Conservation (phyloP, 306 rosid genomes). For the Trichosanthes cucumerina region DNA sequence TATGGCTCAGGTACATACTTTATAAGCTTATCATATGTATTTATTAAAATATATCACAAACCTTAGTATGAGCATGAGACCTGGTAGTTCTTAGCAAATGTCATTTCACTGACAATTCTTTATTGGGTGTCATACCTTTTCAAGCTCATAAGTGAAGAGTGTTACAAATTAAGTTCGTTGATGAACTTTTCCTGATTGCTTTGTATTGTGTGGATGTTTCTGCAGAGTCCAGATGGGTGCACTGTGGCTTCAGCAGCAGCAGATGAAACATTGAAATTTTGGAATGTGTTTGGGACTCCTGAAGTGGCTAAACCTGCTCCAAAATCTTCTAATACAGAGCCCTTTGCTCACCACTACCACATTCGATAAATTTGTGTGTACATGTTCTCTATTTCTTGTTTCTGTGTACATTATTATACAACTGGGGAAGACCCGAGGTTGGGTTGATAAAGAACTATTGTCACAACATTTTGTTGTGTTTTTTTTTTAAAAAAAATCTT, state of each 20-base stretch:
- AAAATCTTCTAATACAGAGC: slow-evolving; percentile 23
- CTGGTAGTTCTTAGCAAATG: too few relatives aligned
- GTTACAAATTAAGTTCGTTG: not conserved
- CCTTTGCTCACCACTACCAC: slow-evolving; percentile 30
- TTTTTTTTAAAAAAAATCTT: too few relatives aligned
- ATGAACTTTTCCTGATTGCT: not conserved
- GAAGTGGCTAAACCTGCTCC: slow-evolving; percentile 35
- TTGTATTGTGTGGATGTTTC: not conserved
- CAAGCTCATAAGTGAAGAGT: too few relatives aligned
- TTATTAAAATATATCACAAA: too few relatives aligned
- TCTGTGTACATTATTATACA: not conserved
- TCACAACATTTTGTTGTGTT: not conserved
- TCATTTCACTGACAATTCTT: too few relatives aligned
- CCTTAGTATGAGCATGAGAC: not conserved
- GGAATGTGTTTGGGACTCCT: slow-evolving; percentile 41
- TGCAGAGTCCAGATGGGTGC: slow-evolving; percentile 45
- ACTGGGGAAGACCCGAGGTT: too few relatives aligned
- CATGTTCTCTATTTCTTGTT: not conserved
- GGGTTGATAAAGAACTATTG: too few relatives aligned
- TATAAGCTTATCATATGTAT: not conserved
- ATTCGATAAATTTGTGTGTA: slow-evolving; percentile 16
- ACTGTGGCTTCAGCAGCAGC: slow-evolving; percentile 40
- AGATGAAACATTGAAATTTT: slow-evolving; percentile 33
- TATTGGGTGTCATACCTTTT: too few relatives aligned
- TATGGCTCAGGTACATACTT: slow-evolving; percentile 34